These are phyloP conservation scores for Xenoacremonium recifei DNA, from an alignment of 2,329 filamentous ascomycete species.

Conservation along the genomic window DNA sequence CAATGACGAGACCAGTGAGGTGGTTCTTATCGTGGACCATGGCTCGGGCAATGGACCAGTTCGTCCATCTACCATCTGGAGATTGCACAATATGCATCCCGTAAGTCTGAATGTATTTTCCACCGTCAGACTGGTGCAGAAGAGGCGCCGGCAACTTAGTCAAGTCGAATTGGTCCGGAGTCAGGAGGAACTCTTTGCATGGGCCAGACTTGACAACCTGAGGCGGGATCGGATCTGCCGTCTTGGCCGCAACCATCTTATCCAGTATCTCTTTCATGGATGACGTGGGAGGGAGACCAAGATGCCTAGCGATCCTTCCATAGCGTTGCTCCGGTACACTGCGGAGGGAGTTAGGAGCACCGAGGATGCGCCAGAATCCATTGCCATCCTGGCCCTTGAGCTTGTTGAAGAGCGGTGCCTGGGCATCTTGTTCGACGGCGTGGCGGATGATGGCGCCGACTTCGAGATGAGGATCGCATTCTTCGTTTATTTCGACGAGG, in stretches of 20 bases:
- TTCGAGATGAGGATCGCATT: constrained; percentile 45
- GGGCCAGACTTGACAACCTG: constrained; percentile 22
- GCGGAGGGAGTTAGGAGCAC: constrained; percentile 38
- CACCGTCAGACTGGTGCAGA: constrained; percentile 44
- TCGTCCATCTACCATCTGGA: constrained; percentile 46
- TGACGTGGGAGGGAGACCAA: constrained; percentile 42
- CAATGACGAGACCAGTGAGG: constrained; percentile 39
- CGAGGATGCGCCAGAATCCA: constrained; percentile 47
- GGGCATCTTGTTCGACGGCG: constrained; percentile 43
- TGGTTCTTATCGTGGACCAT: constrained; percentile 46
- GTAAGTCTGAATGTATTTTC: constrained; percentile 51
- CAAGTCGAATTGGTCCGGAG: constrained; percentile 22
- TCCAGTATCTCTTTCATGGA: constrained; percentile 39
- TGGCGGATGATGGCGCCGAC: constrained; percentile 44
- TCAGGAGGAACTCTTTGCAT: constrained; percentile 11
- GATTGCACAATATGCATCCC: constrained; percentile 47
- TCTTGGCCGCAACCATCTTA: constrained; percentile 36
- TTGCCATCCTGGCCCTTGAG: constrained; percentile 42
- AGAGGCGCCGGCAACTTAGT: constrained; percentile 38
- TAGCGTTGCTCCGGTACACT: constrained; percentile 29
- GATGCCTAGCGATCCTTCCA: constrained; percentile 39
- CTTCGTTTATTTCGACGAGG: constrained; percentile 42
- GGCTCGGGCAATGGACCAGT: constrained; percentile 44
- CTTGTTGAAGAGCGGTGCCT: constrained; percentile 52
- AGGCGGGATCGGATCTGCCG: constrained; percentile 30